Conservation (phyloP, 2,329 filamentous ascomycete genomes). For the Ilyonectria sp. region DNA sequence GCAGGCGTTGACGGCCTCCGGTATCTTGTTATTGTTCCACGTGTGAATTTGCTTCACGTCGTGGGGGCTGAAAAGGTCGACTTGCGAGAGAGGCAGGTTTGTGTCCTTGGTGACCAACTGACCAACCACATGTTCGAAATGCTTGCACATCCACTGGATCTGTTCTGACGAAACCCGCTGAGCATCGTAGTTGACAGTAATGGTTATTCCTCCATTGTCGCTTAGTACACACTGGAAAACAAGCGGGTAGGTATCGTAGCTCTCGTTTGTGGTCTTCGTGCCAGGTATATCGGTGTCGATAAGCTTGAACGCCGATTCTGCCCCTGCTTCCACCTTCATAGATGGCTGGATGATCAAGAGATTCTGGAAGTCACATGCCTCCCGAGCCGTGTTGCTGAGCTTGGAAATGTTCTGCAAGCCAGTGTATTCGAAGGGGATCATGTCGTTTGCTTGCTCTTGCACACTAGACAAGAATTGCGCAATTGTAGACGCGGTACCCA, state of each 20-base stretch:
- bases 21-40: not conserved
- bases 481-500: conserved; percentile 1
- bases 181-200: conserved; percentile 31
- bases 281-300: conserved; percentile 20
- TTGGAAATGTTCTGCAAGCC: conserved; percentile 16
- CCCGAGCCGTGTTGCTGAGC: not conserved
- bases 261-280: conserved; percentile 23
- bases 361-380: conserved; percentile 15
- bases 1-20: conserved; percentile 14
- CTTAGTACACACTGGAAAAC: conserved; percentile 29
- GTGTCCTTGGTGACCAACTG: conserved; percentile 7
- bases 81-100: conserved; percentile 5
- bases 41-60: conserved; percentile 1
- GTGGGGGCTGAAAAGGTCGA: conserved; percentile 11
- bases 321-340: not conserved
- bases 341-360: conserved; percentile 17
- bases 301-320: conserved; percentile 27
- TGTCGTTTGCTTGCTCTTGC: conserved; percentile 10
- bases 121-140: conserved; percentile 1
- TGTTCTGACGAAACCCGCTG: not conserved
- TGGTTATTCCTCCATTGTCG: conserved; percentile 2
- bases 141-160: not conserved
- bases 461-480: conserved; percentile 1
- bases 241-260: conserved; percentile 45
- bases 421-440: conserved; percentile 18